Base-by-base conservation (phyloP, 148 eudicot species). In the Linanthus parryae region DNA sequence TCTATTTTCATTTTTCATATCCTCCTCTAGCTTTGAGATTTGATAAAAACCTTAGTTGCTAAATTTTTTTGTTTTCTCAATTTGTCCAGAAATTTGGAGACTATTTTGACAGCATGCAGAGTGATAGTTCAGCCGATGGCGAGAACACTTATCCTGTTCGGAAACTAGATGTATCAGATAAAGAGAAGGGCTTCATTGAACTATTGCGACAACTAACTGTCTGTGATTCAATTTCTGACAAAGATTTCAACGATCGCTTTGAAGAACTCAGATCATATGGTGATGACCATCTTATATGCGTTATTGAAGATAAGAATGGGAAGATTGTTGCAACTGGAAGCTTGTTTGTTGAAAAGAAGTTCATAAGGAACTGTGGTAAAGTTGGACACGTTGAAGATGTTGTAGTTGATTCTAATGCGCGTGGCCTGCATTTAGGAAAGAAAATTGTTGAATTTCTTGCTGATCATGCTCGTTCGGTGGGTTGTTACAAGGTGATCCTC, bases 401-500 rank as follows among this genome's bases (percentile, higher is more conserved):
- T 21, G 95, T 91, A 12, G 94, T 86, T 2, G 94, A 86, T 68
- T 62, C 82, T 3, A 66, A 36, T 56, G 72, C 71, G 13, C 63
- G 95, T 19, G 87, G 95, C 10, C 25, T 74, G 81, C 79, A 91
- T 11, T 52, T 91, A 31, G 98, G 98, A 17, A 86, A 86, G 75
- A 91, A 72, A 52, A 52, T 91, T 2, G 45, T 86, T 5, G 73
- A 28, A 23, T 91, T 70, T 49, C 84, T 91, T 12, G 48, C 63
- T 0, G 80, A 79, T 20, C 95, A 91, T 63, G 86, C 94, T 17
- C 55, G 17, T 34, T 56, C 70, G 7, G 64, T 26, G 69, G 98
- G 94, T 42, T 91, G 98, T 58, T 91, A 91, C 65, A 91, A 91
- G 74, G 98, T 91, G 59, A 83, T 91, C 48, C 94, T 91, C 58